These are phyloP conservation scores for Talaromyces proteolyticus DNA, from an alignment of 495 filamentous ascomycete genomes.

Conservation along the genomic window DNA sequence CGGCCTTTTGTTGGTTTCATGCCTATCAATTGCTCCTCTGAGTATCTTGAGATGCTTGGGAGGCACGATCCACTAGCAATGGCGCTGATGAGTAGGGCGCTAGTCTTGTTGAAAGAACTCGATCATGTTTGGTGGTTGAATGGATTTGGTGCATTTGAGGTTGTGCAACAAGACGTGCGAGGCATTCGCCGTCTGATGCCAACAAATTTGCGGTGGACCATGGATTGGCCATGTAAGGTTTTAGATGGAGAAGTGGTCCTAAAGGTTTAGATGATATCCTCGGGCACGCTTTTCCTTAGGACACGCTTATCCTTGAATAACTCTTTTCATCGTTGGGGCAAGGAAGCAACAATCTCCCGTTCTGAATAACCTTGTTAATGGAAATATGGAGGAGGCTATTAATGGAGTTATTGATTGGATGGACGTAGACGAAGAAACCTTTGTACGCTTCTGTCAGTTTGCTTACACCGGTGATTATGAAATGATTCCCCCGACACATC, in stretches of 20 bases:
- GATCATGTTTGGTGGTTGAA: conserved; percentile 1
- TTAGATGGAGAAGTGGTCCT: background rate
- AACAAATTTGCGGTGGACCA: background rate
- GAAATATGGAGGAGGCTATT: too few species aligned
- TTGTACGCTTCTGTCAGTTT: too few species aligned
- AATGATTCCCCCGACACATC: too few species aligned
- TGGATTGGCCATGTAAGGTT: background rate
- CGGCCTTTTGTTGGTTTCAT: background rate
- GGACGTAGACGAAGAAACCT: too few species aligned
- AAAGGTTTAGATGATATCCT: background rate
- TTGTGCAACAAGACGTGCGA: background rate
- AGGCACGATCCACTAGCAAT: background rate
- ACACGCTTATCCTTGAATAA: too few species aligned
- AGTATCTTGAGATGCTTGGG: background rate
- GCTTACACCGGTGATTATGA: too few species aligned
- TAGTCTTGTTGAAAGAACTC: background rate
- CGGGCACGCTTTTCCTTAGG: too few species aligned
- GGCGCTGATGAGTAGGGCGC: background rate
- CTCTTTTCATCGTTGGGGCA: too few species aligned
- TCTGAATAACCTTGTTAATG: too few species aligned
- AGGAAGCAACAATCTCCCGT: too few species aligned
- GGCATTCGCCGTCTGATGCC: background rate
- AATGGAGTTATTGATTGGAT: too few species aligned
- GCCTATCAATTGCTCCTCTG: background rate
- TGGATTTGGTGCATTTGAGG: background rate